Percentiles rank a stretch among this genome's conserved stretches.
phyloP scores from a whole-genome alignment of 768 basidiomycete species.

The Lactarius evosmus region DNA sequence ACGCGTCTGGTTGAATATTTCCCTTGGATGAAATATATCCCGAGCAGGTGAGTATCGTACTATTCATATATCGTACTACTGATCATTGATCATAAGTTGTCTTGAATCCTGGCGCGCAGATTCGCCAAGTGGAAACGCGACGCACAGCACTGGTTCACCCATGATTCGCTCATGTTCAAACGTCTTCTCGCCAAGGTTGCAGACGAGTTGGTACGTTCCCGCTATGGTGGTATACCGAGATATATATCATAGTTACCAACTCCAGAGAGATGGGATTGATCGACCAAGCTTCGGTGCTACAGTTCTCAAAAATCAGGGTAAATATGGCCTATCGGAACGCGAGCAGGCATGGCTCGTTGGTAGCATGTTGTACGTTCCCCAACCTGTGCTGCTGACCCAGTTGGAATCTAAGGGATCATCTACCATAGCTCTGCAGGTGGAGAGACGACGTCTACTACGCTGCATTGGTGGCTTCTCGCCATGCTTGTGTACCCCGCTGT shows the following conservation, averaged over 20 bases:
- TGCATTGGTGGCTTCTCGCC: constrained; percentile 39
- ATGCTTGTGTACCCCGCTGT: constrained; percentile 41
- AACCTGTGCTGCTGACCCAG: background rate
- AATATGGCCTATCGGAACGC: constrained; percentile 8
- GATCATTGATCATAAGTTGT: no score
- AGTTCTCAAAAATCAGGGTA: constrained; percentile 7
- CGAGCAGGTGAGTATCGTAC: background rate
- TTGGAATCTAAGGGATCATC: background rate
- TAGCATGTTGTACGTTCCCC: constrained; percentile 19
- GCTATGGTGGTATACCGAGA: no score
- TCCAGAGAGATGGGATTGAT: constrained; percentile 5
- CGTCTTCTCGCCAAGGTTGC: constrained; percentile 4
- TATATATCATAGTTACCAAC: background rate
- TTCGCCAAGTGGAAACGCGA: constrained; percentile 23
- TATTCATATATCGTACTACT: background rate
- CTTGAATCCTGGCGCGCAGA: background rate
- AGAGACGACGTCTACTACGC: constrained; percentile 22
- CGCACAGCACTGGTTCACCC: constrained; percentile 8
- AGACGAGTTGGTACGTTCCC: constrained; percentile 4
- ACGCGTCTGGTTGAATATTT: background rate
- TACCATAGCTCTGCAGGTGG: background rate
- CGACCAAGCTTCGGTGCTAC: constrained; percentile 10
- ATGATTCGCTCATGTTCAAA: constrained; percentile 20
- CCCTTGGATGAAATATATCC: constrained; percentile 8
- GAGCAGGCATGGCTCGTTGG: constrained; percentile 25